Conservation (phyloP, 164 flowering plant species). For the Platanus orientalis region DNA sequence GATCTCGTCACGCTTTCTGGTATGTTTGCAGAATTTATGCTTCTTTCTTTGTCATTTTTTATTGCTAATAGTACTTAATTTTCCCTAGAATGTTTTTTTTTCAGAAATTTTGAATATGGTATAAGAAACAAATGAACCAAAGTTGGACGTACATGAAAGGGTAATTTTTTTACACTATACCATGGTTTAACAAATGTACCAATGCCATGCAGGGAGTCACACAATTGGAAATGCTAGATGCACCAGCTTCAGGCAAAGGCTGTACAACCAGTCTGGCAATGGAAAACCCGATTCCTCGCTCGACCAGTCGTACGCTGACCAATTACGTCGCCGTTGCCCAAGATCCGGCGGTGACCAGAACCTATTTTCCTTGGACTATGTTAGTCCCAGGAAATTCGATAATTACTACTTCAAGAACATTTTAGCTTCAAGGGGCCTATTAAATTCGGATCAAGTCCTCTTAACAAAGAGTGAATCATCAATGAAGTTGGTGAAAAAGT, state of each 20-base stretch:
- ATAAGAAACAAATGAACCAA: too few relatives aligned
- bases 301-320: slow-evolving; percentile 56
- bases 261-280: slow-evolving; percentile 91
- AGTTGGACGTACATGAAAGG: too few relatives aligned
- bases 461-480: slow-evolving; percentile 52
- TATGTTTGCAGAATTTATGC: slow-evolving; percentile 24
- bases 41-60: background rate
- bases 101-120: too few relatives aligned
- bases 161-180: too few relatives aligned
- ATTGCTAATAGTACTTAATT: too few relatives aligned
- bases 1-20: slow-evolving; percentile 94
- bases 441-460: slow-evolving; percentile 77
- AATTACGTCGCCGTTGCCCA: slow-evolving; percentile 69
- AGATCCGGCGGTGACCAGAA: too few relatives aligned
- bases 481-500: slow-evolving; percentile 57
- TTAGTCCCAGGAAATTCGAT: slow-evolving; percentile 65
- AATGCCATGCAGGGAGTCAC: slow-evolving; percentile 70
- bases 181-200: too few relatives aligned
- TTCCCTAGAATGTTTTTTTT: too few relatives aligned
- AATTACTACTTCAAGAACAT: slow-evolving; percentile 85
- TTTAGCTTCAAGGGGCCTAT: slow-evolving; percentile 58
- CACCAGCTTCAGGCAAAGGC: slow-evolving; percentile 88
- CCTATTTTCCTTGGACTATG: slow-evolving; percentile 61
- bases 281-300: slow-evolving; percentile 63
- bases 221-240: slow-evolving; percentile 88